phyloP scores from a whole-genome alignment of 768 basidiomycete genomes.

The Postia placenta region DNA sequence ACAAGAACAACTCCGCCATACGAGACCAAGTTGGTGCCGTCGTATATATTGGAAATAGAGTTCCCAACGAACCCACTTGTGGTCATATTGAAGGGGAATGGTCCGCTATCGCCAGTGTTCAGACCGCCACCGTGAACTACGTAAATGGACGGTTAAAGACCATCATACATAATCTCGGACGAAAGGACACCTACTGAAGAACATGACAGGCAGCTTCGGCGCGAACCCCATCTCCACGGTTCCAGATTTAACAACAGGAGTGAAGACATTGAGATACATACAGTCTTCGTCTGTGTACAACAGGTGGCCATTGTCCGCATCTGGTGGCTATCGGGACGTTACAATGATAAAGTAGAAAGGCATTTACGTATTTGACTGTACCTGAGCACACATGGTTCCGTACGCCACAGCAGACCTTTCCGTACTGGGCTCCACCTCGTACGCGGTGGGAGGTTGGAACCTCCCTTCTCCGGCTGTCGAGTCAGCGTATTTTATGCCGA shows the following conservation, averaged over 20 bases:
- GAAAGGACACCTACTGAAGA: conserved; percentile 4
- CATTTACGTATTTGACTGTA: neutral
- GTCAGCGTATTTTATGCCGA: conserved; percentile 6
- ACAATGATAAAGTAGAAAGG: neutral
- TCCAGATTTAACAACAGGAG: conserved; percentile 4
- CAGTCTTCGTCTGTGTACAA: conserved; percentile 8
- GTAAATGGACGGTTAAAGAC: neutral
- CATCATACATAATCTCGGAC: neutral
- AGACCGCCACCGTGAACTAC: conserved; percentile 8
- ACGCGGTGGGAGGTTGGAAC: conserved; percentile 3
- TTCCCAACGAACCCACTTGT: conserved; percentile 8
- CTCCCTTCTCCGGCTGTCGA: neutral
- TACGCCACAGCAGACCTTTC: conserved; percentile 2
- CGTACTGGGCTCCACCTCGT: neutral
- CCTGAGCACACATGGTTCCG: conserved; percentile 7
- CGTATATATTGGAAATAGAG: conserved; percentile 8
- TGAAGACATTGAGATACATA: conserved; percentile 6
- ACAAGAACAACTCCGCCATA: conserved; percentile 10
- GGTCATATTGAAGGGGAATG: conserved; percentile 10
- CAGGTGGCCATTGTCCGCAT: conserved; percentile 8
- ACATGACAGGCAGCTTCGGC: conserved; percentile 8
- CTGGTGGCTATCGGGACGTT: conserved; percentile 1
- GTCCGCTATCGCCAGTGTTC: conserved; percentile 8
- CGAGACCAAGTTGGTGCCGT: conserved; percentile 9
- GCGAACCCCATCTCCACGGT: neutral